Evolutionary conservation across 129 eudicot genomes (phyloP).

Genomic region (Helianthus annuus): HanXRQr2.0-SUNRISE NC_035445.2:150238033-150238532

Average conservation of each 20-base stretch:
- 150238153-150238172: not conserved
- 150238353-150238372: constrained; percentile 94
- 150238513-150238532: constrained; percentile 32
- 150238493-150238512: not conserved
- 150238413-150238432: constrained; percentile 60
- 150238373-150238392: constrained; percentile 74
- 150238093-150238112: constrained; percentile 73
- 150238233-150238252: constrained; percentile 85
- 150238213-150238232: constrained; percentile 63
- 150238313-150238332: constrained; percentile 86
- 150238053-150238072: constrained; percentile 92
- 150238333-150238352: constrained; percentile 67
- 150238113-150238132: constrained; percentile 70
- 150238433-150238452: not conserved
- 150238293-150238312: constrained; percentile 88
- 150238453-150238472: not conserved
- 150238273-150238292: constrained; percentile 78
- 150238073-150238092: constrained; percentile 96
- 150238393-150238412: constrained; percentile 64
- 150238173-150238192: not conserved
- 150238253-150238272: constrained; percentile 69
- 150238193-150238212: not conserved
- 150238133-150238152: constrained; percentile 3
- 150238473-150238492: not conserved
- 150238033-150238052: constrained; percentile 93